These are phyloP conservation scores for Taphrina deformans DNA, from an alignment of 1,139 yeast genomes.

Conservation along the genomic window DNA sequence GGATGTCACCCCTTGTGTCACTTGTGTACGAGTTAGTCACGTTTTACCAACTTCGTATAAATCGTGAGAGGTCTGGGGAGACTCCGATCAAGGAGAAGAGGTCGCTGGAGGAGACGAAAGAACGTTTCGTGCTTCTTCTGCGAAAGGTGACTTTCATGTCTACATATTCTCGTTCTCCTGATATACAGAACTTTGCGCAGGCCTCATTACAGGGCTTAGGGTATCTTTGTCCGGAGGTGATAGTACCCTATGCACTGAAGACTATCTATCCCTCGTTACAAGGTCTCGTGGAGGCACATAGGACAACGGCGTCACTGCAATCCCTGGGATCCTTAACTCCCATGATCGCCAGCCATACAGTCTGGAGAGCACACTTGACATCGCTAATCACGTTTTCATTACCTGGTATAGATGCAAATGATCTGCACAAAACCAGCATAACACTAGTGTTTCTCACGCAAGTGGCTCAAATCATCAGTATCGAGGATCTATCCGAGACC, in stretches of 20 bases:
- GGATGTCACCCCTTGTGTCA: constrained; percentile 74
- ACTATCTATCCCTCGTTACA: constrained; percentile 84
- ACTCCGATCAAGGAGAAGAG: constrained; percentile 43
- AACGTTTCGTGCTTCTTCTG: constrained; percentile 58
- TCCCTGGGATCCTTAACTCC: constrained; percentile 67
- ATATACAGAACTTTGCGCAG: constrained; percentile 50
- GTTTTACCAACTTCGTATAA: constrained; percentile 45
- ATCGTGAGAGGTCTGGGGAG: constrained; percentile 43
- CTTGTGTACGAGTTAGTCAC: constrained; percentile 52
- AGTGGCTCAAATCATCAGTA: constrained; percentile 71
- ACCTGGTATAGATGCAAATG: constrained; percentile 88
- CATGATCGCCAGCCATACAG: constrained; percentile 63
- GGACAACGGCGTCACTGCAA: constrained; percentile 72
- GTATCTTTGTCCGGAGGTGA: constrained; percentile 59
- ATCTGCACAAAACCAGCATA: constrained; percentile 68
- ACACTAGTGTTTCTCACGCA: constrained; percentile 72
- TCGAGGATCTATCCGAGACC: constrained; percentile 48
- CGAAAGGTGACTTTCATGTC: constrained; percentile 67
- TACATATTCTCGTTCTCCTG: constrained; percentile 69
- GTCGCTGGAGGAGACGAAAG: constrained; percentile 53
- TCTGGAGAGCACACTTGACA: constrained; percentile 75
- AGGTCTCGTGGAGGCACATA: constrained; percentile 74
- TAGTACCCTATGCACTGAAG: constrained; percentile 64
- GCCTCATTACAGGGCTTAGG: constrained; percentile 59
- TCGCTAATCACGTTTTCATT: constrained; percentile 67